Evolutionary conservation across 2,329 filamentous ascomycete genomes (phyloP), one percentile per base, ranked within the genome.

Genomic region (Venturia carpophila): DNA sequence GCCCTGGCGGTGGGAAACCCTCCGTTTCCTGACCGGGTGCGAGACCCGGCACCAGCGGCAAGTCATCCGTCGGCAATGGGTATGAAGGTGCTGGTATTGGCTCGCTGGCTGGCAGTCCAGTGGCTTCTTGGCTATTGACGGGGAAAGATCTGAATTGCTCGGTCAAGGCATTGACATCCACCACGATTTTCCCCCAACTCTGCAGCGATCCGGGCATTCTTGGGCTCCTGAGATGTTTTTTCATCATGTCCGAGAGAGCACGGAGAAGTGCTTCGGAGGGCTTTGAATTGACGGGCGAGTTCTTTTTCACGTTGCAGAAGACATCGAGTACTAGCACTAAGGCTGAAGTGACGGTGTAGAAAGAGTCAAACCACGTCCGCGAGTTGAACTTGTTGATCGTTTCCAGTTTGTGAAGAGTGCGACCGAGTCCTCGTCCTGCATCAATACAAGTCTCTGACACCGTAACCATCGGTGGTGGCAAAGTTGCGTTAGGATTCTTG

Each of bases 331-430:
- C 74, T 1, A 78, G 71, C 1, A 74, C 69, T 10, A 77, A 73
- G 55, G 72, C 73, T 1, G 76, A 73, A 19, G 75, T 69, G 52
- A 78, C 61, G 42, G 61, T 63, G 42, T 47, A 63, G 61, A 63
- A 79, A 5, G 76, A 69, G 62, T 79, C 78, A 69, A 73, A 77
- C 73, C 75, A 77, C 1, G 74, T 74, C 19, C 76, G 71, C n/a
- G 73, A 69, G 66, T 79, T 75, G 62, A 79, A 77, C 49, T 73
- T 74, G 5, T 71, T 70, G 49, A 75, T 71, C 2, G 71, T 63
- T n/a, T 76, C 75, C 0, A 79, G 70, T 60, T 74, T 72, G 21
- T 75, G 69, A 4, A 79, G 66, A 37, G 76, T 71, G 15, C 70
- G 71, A 37, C 73, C 71, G 11, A 75, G 67, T 0, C 69, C 67